Conservation (phyloP, 2,329 filamentous ascomycete genomes). For the Trichothecium roseum region DNA sequence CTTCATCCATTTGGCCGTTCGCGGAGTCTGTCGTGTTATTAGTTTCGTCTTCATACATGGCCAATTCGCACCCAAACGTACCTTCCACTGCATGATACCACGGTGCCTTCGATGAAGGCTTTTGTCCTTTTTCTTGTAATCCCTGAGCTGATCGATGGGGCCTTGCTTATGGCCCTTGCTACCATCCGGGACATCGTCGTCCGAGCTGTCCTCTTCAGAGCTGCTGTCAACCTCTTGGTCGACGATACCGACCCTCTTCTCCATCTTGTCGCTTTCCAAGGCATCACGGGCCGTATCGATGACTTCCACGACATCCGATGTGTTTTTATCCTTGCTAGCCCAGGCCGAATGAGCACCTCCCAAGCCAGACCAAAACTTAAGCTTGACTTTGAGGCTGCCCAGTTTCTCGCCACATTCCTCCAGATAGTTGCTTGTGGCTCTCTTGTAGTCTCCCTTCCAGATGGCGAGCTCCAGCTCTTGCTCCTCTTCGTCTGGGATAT, state of each 20-base stretch:
- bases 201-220: slow-evolving; percentile 22
- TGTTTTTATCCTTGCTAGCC: slow-evolving; percentile 21
- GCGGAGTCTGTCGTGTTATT: slow-evolving; percentile 19
- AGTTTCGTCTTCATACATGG: not conserved
- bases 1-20: slow-evolving; percentile 38
- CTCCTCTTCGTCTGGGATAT: slow-evolving; percentile 59
- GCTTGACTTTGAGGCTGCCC: slow-evolving; percentile 30
- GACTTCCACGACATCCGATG: slow-evolving; percentile 33
- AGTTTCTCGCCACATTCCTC: slow-evolving; percentile 36
- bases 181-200: slow-evolving; percentile 27
- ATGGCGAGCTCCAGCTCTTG: slow-evolving; percentile 47
- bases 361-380: slow-evolving; percentile 25
- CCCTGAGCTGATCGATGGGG: slow-evolving; percentile 39
- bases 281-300: slow-evolving; percentile 30
- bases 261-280: slow-evolving; percentile 16
- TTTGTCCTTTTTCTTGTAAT: slow-evolving; percentile 49
- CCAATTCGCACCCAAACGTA: slow-evolving; percentile 9
- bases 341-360: slow-evolving; percentile 24
- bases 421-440: slow-evolving; percentile 34
- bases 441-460: slow-evolving; percentile 48
- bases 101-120: slow-evolving; percentile 55
- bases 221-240: slow-evolving; percentile 19
- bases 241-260: slow-evolving; percentile 24
- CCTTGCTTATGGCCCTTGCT: slow-evolving; percentile 29
- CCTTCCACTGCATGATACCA: slow-evolving; percentile 64